Evolutionary conservation across 2,329 filamentous ascomycete genomes (phyloP).

Genomic region (Pestalotiopsis sp.): DNA sequence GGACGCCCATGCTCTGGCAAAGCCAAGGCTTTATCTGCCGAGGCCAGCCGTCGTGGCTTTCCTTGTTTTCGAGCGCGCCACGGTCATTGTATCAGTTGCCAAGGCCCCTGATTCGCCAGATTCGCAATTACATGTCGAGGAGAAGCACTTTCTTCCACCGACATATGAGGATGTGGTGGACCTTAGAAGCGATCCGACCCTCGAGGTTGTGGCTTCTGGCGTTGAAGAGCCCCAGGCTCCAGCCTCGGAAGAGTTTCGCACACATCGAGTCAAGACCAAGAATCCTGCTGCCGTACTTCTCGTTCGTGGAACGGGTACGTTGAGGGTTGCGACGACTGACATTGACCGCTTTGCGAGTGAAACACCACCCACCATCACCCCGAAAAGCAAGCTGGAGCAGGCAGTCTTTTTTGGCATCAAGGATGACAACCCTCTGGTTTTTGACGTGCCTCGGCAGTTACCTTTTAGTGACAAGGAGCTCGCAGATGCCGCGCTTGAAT

Average conservation of each 20-base stretch:
- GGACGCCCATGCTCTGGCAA: constrained; percentile 42
- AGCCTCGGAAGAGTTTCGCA: constrained; percentile 49
- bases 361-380: constrained; percentile 67
- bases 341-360: constrained; percentile 63
- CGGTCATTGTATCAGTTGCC: constrained; percentile 76
- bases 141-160: constrained; percentile 64
- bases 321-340: constrained; percentile 62
- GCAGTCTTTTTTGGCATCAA: constrained; percentile 89
- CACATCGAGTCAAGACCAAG: constrained; percentile 59
- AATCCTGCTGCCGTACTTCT: constrained; percentile 65
- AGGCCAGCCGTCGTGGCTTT: constrained; percentile 80
- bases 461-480: constrained; percentile 73
- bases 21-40: constrained; percentile 76
- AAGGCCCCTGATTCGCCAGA: constrained; percentile 72
- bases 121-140: constrained; percentile 68
- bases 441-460: constrained; percentile 69
- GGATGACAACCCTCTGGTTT: constrained; percentile 84
- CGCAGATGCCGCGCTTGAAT: constrained; percentile 72
- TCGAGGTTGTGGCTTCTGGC: constrained; percentile 67
- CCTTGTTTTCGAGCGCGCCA: constrained; percentile 76
- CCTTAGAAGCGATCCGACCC: constrained; percentile 67
- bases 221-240: constrained; percentile 58
- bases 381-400: constrained; percentile 90
- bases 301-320: constrained; percentile 64
- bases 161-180: constrained; percentile 88